These are phyloP conservation scores for Tetrahymena borealis DNA, from an alignment of 73 alveolate species.

Conservation along the genomic window DNA sequence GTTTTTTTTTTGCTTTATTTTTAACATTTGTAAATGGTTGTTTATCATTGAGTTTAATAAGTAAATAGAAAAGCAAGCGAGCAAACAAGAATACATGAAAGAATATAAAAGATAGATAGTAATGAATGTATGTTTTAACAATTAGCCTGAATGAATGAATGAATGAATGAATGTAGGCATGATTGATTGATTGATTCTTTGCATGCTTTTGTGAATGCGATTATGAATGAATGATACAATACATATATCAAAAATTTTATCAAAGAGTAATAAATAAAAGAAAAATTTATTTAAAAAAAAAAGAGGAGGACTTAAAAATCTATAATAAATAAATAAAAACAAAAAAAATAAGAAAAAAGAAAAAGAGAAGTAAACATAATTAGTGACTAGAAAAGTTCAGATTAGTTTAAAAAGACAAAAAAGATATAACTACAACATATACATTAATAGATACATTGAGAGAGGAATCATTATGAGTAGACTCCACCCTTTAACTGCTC, in stretches of 20 bases:
- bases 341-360: neutral
- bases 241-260: neutral
- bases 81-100: neutral
- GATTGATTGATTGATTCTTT: too few relatives aligned
- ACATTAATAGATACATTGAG: neutral
- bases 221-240: neutral
- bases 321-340: neutral
- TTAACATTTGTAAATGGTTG: neutral
- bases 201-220: too few relatives aligned
- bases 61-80: neutral
- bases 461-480: neutral
- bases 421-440: neutral
- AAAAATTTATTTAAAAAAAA: neutral
- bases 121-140: too few relatives aligned
- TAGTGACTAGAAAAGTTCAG: slow-evolving; percentile 2
- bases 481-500: neutral
- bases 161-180: too few relatives aligned
- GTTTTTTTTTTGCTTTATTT: neutral
- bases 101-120: neutral
- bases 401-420: neutral
- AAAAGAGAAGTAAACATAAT: neutral
- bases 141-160: too few relatives aligned
- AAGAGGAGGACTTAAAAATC: neutral
- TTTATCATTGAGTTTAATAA: neutral
- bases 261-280: neutral